A percentile compares a stretch with the other conserved stretches of the same genome.
Conservation (phyloP, 768 basidiomycete species). For the Clitopilus passeckerianus region DNA sequence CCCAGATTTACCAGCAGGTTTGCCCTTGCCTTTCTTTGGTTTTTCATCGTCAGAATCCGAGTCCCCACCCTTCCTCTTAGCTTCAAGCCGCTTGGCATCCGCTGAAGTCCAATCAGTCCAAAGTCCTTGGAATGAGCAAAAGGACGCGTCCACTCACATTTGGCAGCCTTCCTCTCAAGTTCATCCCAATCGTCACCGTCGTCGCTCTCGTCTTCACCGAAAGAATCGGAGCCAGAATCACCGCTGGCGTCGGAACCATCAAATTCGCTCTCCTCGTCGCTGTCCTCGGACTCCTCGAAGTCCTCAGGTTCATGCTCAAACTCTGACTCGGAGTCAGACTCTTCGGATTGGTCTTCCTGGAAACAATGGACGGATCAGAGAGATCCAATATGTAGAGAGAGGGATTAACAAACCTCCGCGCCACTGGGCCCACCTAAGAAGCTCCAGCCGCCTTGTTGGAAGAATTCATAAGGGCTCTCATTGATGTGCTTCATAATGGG, state of each 20-base stretch:
- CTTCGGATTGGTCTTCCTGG: slow-evolving; percentile 38
- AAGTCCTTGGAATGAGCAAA: not conserved
- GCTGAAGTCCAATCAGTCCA: slow-evolving; percentile 28
- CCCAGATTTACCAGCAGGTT: slow-evolving; percentile 27
- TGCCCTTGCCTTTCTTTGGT: slow-evolving; percentile 42
- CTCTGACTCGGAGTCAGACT: slow-evolving; percentile 46
- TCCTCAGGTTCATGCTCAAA: slow-evolving; percentile 57
- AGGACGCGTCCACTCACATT: slow-evolving; percentile 44
- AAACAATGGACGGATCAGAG: not conserved
- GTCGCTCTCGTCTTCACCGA: slow-evolving; percentile 50
- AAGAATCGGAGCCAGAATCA: slow-evolving; percentile 66
- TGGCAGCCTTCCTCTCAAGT: slow-evolving; percentile 86
- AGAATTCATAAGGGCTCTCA: slow-evolving; percentile 93
- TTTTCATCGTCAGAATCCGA: slow-evolving; percentile 49
- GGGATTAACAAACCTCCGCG: slow-evolving; percentile 50
- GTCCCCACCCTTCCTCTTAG: slow-evolving; percentile 32
- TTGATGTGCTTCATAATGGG: slow-evolving; percentile 99
- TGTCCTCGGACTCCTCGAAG: slow-evolving; percentile 47
- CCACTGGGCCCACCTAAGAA: slow-evolving; percentile 78
- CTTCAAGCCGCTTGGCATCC: slow-evolving; percentile 44
- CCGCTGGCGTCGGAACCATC: slow-evolving; percentile 60
- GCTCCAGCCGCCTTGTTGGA: slow-evolving; percentile 92
- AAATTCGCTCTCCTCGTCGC: slow-evolving; percentile 61
- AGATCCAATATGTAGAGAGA: not conserved
- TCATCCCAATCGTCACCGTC: slow-evolving; percentile 96